phyloP scores from a whole-genome alignment of 805 yeast genomes.

The Wickerhamiella kazuoi region DNA sequence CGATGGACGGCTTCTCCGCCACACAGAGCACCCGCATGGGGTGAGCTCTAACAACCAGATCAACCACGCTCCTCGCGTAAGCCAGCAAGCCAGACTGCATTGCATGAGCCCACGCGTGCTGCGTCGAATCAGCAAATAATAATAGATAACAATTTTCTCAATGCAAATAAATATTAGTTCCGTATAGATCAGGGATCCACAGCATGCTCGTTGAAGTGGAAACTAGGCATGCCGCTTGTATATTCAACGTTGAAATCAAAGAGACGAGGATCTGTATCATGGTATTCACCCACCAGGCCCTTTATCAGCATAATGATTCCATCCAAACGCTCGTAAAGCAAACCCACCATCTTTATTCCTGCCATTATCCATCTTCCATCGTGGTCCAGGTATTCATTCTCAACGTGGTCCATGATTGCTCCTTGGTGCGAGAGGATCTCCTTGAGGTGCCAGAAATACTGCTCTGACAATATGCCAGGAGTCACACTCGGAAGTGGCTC shows the following conservation, averaged over 20 bases:
- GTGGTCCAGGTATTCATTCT: conserved; percentile 1
- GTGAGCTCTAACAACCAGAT: no score
- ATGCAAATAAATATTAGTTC: no score
- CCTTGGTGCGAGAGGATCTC: not conserved
- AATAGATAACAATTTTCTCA: no score
- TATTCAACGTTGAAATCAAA: not conserved
- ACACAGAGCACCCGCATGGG: conserved; percentile 68
- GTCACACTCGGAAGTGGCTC: conserved; percentile 4
- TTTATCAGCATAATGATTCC: conserved; percentile 17
- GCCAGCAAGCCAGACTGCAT: no score
- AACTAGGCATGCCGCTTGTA: no score
- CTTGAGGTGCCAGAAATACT: not conserved
- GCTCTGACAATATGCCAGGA: conserved; percentile 4
- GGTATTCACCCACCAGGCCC: conserved; percentile 22
- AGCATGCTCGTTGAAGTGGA: no score
- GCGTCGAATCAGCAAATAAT: no score
- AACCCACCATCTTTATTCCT: conserved; percentile 14
- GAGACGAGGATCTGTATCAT: conserved; percentile 10
- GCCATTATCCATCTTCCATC: conserved; percentile 13
- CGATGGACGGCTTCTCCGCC: conserved; percentile 93
- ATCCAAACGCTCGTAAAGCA: conserved; percentile 20
- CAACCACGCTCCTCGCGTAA: no score
- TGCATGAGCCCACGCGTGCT: no score
- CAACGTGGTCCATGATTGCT: not conserved
- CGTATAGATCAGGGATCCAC: no score